phyloP scores from a whole-genome alignment of 768 basidiomycete genomes.

The Phylloporus rhodoxanthus region DNA sequence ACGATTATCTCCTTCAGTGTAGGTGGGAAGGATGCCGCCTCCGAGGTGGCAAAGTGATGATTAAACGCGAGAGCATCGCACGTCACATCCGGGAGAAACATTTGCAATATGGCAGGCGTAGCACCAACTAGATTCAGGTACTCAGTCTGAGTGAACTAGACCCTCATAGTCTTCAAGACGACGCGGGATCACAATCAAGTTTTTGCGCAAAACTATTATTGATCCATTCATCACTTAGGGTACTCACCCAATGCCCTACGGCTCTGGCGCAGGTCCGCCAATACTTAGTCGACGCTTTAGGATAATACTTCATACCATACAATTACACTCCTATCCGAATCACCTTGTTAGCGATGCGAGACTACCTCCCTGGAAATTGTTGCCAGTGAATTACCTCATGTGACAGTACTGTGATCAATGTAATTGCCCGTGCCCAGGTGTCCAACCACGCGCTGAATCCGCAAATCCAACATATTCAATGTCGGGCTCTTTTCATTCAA shows the following conservation, averaged over 20 bases:
- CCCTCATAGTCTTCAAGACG: neutral
- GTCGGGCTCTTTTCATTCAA: neutral
- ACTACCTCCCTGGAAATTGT: no score
- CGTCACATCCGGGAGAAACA: slow-evolving; percentile 16
- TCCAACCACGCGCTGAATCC: neutral
- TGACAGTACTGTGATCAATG: no score
- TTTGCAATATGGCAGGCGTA: slow-evolving; percentile 1
- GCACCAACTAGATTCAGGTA: neutral
- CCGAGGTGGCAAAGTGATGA: neutral
- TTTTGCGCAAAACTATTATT: neutral
- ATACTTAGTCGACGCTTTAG: neutral
- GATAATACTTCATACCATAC: neutral
- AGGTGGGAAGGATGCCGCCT: slow-evolving; percentile 9
- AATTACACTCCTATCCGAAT: neutral
- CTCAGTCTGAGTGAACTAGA: neutral
- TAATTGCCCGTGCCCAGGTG: no score
- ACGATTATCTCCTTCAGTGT: neutral
- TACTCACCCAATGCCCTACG: no score
- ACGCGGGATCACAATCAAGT: neutral
- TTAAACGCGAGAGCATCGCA: slow-evolving; percentile 16
- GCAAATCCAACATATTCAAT: neutral
- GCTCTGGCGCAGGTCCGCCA: neutral
- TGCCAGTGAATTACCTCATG: no score
- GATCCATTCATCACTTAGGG: neutral
- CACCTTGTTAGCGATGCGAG: no score